These are phyloP conservation scores for Rehmannia glutinosa DNA, from an alignment of 257 asterid genomes.

Conservation along the genomic window DNA sequence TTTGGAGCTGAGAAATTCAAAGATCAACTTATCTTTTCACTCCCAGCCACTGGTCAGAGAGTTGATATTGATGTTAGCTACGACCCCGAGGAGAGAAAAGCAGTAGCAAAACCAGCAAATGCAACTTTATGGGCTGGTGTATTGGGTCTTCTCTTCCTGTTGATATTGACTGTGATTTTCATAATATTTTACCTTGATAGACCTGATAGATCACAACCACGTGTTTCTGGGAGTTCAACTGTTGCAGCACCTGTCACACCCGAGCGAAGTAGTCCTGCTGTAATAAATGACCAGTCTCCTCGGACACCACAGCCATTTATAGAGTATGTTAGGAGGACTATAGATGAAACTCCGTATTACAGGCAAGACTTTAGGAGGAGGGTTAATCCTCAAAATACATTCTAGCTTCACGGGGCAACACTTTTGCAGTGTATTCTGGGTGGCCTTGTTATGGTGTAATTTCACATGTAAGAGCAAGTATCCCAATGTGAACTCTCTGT, in stretches of 20 bases:
- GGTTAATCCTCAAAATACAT: constrained; percentile 69
- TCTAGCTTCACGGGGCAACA: constrained; percentile 25
- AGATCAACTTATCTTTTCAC: constrained; percentile 59
- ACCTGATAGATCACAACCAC: constrained; percentile 29
- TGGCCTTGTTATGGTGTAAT: background rate
- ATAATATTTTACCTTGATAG: constrained; percentile 34
- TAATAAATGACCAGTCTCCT: constrained; percentile 57
- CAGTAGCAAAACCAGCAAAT: constrained; percentile 3
- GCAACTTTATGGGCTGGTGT: constrained; percentile 24
- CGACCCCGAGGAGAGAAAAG: constrained; percentile 42
- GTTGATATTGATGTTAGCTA: constrained; percentile 50
- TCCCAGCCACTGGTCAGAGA: constrained; percentile 75
- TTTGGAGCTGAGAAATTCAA: constrained; percentile 31
- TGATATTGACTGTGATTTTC: constrained; percentile 21
- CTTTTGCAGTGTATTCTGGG: constrained; percentile 3
- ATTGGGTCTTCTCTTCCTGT: constrained; percentile 18
- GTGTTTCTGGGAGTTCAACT: constrained; percentile 24
- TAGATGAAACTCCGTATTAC: constrained; percentile 89
- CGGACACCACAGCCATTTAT: constrained; percentile 90
- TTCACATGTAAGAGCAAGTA: constrained; percentile 12
- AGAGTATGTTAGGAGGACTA: constrained; percentile 76
- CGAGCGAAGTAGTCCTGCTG: constrained; percentile 38
- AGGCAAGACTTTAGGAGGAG: constrained; percentile 78
- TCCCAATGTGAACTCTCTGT: constrained; percentile 7
- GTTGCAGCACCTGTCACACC: constrained; percentile 63